Percentiles rank a stretch among this genome's conserved stretches.
phyloP scores from a whole-genome alignment of 768 basidiomycete species.

The Tulasnella sp. region DNA sequence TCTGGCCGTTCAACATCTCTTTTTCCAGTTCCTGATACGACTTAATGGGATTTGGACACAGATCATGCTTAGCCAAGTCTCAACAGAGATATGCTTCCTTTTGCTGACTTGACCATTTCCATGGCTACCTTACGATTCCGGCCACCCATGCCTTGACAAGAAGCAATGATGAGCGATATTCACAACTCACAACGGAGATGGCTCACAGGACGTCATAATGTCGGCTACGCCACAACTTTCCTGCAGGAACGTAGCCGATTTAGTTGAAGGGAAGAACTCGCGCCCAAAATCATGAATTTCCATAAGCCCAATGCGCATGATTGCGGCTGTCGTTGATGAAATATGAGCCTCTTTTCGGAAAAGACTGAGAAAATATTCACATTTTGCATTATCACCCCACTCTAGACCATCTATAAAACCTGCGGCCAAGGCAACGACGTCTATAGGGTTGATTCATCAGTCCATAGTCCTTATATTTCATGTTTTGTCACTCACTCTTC shows the following conservation, averaged over 20 bases:
- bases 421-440: constrained; percentile 34
- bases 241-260: constrained; percentile 30
- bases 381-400: constrained; percentile 31
- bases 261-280: constrained; percentile 32
- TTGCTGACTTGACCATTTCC: constrained; percentile 30
- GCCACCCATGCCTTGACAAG: constrained; percentile 20
- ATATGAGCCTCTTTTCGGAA: too few relatives aligned
- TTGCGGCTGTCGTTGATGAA: constrained; percentile 30
- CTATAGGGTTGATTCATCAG: too few relatives aligned
- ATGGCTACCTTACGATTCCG: constrained; percentile 28
- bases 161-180: too few relatives aligned
- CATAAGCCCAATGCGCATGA: constrained; percentile 34
- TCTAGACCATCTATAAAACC: constrained; percentile 32
- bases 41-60: background rate
- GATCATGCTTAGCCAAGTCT: too few relatives aligned
- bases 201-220: constrained; percentile 32
- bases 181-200: too few relatives aligned
- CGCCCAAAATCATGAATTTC: constrained; percentile 34
- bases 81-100: constrained; percentile 22
- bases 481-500: constrained; percentile 30
- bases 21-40: constrained; percentile 31
- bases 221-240: constrained; percentile 34
- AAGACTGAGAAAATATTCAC: constrained; percentile 13
- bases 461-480: background rate
- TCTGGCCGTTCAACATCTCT: constrained; percentile 32